Conservation (phyloP, 169 alveolate genomes). For the Pseudocohnilembus persalinus region DNA sequence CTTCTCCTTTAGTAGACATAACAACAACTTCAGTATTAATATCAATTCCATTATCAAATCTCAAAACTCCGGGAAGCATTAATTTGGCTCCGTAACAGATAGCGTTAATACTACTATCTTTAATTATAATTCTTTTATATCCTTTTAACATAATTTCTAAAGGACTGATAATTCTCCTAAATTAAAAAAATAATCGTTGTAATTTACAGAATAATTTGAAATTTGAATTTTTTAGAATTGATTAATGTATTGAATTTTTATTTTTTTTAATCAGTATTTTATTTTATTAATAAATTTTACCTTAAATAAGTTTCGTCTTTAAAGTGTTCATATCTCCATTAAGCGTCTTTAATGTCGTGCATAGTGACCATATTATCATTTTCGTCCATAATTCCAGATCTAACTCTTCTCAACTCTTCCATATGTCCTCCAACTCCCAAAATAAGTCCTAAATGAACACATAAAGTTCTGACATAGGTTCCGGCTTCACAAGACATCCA, state of each 20-base stretch:
- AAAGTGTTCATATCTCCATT: constrained; percentile 91
- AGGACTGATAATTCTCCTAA: constrained; percentile 96
- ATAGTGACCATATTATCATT: constrained; percentile 97
- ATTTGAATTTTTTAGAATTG: too few relatives aligned
- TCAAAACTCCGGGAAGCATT: constrained; percentile 98
- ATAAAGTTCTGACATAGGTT: constrained; percentile 98
- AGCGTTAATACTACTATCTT: constrained; percentile 99
- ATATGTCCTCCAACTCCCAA: constrained; percentile 99
- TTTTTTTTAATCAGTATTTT: too few relatives aligned
- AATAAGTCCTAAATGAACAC: constrained; percentile 99
- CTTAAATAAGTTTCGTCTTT: constrained; percentile 95
- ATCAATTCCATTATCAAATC: constrained; percentile 97
- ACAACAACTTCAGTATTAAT: constrained; percentile 95
- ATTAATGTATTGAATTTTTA: too few relatives aligned
- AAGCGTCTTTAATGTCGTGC: constrained; percentile 99
- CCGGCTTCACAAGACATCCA: constrained; percentile 99
- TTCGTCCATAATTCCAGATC: constrained; percentile 97
- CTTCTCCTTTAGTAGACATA: constrained; percentile 99
- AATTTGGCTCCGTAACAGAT: constrained; percentile 99
- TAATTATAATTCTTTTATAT: constrained; percentile 97
- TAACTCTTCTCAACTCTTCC: constrained; percentile 99
- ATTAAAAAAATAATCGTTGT: too few relatives aligned
- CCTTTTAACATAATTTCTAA: constrained; percentile 94
- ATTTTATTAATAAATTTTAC: background rate
- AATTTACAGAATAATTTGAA: too few relatives aligned